Base-by-base conservation (phyloP, 78 protist species). In the Tieghemostelium lacteum region DNA sequence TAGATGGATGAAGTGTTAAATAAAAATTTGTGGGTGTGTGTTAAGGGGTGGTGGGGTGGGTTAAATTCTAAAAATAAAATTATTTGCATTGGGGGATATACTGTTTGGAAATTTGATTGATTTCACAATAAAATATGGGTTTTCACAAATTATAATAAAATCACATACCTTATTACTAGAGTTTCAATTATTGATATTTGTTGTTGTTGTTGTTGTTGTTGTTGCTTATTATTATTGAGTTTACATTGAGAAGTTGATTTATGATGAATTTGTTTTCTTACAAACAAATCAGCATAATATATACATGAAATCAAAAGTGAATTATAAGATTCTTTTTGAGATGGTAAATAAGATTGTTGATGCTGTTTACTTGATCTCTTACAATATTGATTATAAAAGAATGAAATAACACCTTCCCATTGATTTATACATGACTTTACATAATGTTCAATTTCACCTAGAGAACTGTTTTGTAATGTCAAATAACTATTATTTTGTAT, bases 271-370 rank as follows among this genome's bases (percentile, higher is more conserved):
- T 34, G 29, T 42, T 69, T 66, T 55, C 77, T 52, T 33, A 58
- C 31, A 45, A 69, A 83, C n/a, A 83, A 24, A 20, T 83, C 89
- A 24, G 89, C 63, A 69, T 83, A 83, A 42, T 55, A 83, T 39
- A 83, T 54, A 37, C 70, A 83, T n/a, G 78, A 29, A 31, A 83
- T 40, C 22, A 83, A 55, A 8, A 83, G 29, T 10, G 76, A 83
- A 26, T 52, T 66, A 16, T 45, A 83, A 3, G 66, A 55, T 31
- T 19, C 2, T 73, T 57, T 73, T 12, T 24, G 29, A 28, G 76
- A 26, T 19, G 33, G 29, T 4, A 14, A 57, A 57, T 16, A 19
- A 5, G 63, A 57, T n/a, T 7, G 26, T 7, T 14, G 7, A 7
- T 22, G 6, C 1, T 2, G 6, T 42, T 2, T 42, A 12, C n/a